Evolutionary conservation across 768 basidiomycete species (phyloP), one percentile per base, ranked within the genome.

Genomic region (Fomitopsis serialis): DNA sequence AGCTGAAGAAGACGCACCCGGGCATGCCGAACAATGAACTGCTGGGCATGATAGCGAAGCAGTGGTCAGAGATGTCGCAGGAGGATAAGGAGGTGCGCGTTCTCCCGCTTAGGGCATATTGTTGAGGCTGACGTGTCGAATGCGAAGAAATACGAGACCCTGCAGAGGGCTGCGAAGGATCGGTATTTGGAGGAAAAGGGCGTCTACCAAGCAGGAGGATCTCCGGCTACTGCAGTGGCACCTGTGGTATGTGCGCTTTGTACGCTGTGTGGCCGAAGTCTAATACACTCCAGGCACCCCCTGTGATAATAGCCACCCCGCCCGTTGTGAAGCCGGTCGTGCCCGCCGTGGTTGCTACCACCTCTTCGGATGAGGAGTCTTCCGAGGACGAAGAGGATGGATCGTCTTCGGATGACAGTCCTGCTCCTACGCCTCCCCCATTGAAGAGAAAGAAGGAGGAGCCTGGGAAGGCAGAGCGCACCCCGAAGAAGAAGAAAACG

Each of bases 51-150:
- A 89, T 97, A 58, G 76, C 87, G 15, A 80, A 81, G 53, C 77
- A 79, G 56, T 98, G 95, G 95, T 73, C 73, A 29, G 68, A 68
- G 2, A 80, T 98, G 76, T 59, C 77, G 17, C 74, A 78, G 2
- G 82, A 80, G 8, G 77, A 88, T 63, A 93, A 90, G 71, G 76
- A 84, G 70, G 95, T 92, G 60, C 58, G 88, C 73, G 1, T 35
- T 43, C 12, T 23, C 17, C 19, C 25, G 12, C 51, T 35, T 17
- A 24, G n/a, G n/a, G 5, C n/a, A 22, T 19, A 13, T 37, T 21
- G 19, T 42, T 21, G 42, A 54, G 32, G 25, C 48, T 6, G 27
- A 29, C 37, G 15, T 46, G 56, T 54, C 51, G 42, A 35, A 49
- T 40, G 27, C 47, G 9, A 57, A 88, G 86, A 70, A 72, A 37